Base-by-base conservation (phyloP, 75 land plant genomes). In the Ceratopteris richardii region DNA sequence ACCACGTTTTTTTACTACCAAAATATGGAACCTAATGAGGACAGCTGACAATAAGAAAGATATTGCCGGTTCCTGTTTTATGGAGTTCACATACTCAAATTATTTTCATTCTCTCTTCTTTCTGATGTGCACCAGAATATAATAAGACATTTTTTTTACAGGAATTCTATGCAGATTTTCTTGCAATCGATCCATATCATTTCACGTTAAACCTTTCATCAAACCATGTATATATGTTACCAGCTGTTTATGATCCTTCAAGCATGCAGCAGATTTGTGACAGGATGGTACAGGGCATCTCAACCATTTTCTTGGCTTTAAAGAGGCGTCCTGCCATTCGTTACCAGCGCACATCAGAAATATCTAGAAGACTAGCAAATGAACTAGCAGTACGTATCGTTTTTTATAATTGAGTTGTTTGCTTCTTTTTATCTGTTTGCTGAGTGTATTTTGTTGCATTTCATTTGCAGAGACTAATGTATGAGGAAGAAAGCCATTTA, bases 101-200 rank as follows among this genome's bases (percentile, higher is more conserved):
- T n/a, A n/a, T n/a, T n/a, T n/a, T n/a, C n/a, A n/a, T n/a, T n/a
- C n/a, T n/a, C n/a, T n/a, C n/a, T n/a, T n/a, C n/a, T n/a, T n/a
- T n/a, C n/a, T n/a, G n/a, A n/a, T n/a, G n/a, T n/a, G n/a, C n/a
- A 9, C 37, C 37, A 33, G 37, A 4, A 33, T 9, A 33, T 33
- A 33, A 3, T 33, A 33, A 33, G 9, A 9, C 3, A 3, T 4
- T 33, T 9, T 9, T 33, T 27, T 61, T 77, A 77, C 99, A 95
- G 99, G 99, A 95, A 41, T 86, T 81, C 60, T 95, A 76, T 73
- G 99, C 86, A 2, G 99, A 95, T 58, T 90, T 84, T 72, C 70
- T 79, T 64, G 84, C 97, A 12, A 58, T 74, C 61, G 97, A 95
- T 61, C 83, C 92, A 40, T 87, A 63, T 44, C 99, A 95, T 78